A percentile compares a stretch with the other conserved stretches of the same genome.
phyloP scores from a whole-genome alignment of 768 basidiomycete genomes.

The Amanita rubescens region DNA sequence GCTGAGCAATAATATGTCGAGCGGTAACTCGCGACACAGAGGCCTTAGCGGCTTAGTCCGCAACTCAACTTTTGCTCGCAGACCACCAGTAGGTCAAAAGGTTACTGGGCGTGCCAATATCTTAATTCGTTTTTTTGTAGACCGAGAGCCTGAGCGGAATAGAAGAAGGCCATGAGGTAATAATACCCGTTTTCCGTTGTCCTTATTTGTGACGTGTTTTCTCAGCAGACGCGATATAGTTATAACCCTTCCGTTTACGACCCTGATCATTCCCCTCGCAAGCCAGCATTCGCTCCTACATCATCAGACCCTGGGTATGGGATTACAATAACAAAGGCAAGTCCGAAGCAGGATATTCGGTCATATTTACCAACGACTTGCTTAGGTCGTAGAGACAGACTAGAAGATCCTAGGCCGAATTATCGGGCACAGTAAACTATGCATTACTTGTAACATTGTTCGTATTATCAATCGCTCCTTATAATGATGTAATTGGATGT shows the following conservation, averaged over 20 bases:
- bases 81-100: constrained; percentile 11
- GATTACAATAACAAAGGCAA: constrained; percentile 32
- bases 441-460: too few species aligned
- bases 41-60: constrained; percentile 16
- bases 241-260: constrained; percentile 19
- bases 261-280: constrained; percentile 19
- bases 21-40: constrained; percentile 17
- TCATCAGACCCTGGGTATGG: constrained; percentile 26
- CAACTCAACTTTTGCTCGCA: not conserved
- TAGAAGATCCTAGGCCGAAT: constrained; percentile 19
- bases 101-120: not conserved
- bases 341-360: not conserved
- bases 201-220: not conserved
- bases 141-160: not conserved
- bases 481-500: too few species aligned
- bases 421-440: too few species aligned
- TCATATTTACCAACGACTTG: not conserved
- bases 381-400: constrained; percentile 30
- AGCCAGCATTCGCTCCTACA: constrained; percentile 14
- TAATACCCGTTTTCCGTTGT: not conserved
- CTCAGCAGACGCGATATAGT: constrained; percentile 12
- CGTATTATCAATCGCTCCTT: too few species aligned
- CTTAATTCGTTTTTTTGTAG: not conserved
- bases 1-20: constrained; percentile 20
- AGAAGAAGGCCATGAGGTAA: not conserved